Conservation (phyloP, 352 stramenopile species). For the Peronospora belbahrii region DNA sequence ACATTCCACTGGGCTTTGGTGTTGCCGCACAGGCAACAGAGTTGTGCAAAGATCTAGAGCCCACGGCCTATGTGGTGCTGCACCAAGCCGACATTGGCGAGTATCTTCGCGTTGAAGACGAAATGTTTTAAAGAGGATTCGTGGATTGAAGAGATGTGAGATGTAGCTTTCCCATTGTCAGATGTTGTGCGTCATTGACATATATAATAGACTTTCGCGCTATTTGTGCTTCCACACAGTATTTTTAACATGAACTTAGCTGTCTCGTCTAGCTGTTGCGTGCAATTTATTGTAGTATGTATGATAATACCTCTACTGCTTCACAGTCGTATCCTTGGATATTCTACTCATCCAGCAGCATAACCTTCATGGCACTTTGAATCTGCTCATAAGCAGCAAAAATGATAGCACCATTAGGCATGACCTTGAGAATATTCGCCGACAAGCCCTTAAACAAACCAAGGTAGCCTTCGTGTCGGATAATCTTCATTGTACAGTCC, state of each 20-base stretch:
- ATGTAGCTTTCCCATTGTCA: conserved; percentile 3
- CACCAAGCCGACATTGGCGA: conserved; percentile 99
- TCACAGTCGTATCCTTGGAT: conserved; percentile 1
- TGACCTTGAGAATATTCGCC: conserved; percentile 93
- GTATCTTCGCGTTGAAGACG: conserved; percentile 97
- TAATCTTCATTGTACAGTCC: conserved; percentile 86
- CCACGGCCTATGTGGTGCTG: conserved; percentile 95
- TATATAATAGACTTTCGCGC: conserved; percentile 55
- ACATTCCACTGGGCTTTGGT: conserved; percentile 97
- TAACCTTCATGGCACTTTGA: conserved; percentile 38
- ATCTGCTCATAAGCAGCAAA: conserved; percentile 85
- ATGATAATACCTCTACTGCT: conserved; percentile 29
- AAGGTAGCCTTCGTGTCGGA: conserved; percentile 85
- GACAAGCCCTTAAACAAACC: conserved; percentile 95
- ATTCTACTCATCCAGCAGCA: conserved; percentile 32
- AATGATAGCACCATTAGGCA: conserved; percentile 94
- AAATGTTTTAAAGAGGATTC: conserved; percentile 88
- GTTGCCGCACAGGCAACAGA: conserved; percentile 94
- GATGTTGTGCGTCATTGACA: conserved; percentile 22
- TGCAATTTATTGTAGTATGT: conserved; percentile 15
- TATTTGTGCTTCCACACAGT: conserved; percentile 19
- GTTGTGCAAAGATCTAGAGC: conserved; percentile 93
- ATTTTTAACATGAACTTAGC: conserved; percentile 6
- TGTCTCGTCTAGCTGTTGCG: conserved; percentile 6
- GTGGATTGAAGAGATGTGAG: neutral